A percentile compares a stretch with the other conserved stretches of the same genome.
These are phyloP conservation scores for Ascomycota sp. DNA, from an alignment of 2,329 filamentous ascomycete species.

Conservation along the genomic window DNA sequence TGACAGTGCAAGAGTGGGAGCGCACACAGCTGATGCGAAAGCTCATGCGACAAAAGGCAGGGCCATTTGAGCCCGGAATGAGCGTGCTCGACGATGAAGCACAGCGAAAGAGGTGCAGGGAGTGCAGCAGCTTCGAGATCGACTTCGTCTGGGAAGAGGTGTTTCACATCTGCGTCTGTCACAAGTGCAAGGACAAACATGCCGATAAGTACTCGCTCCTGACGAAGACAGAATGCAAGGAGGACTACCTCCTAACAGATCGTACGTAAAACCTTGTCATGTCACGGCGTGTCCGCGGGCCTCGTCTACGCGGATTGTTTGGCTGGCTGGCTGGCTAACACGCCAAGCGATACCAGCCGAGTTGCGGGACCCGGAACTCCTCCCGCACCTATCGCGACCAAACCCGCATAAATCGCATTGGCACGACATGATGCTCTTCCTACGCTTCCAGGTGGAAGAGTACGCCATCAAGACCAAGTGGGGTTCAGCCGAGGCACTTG, in stretches of 20 bases:
- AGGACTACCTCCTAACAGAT: constrained; percentile 90
- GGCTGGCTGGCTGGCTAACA: neutral
- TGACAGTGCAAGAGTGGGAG: constrained; percentile 89
- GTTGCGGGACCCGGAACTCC: constrained; percentile 66
- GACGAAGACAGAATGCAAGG: constrained; percentile 89
- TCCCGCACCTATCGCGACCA: constrained; percentile 72
- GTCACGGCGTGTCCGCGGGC: constrained; percentile 1
- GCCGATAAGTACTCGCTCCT: constrained; percentile 89
- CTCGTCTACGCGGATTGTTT: neutral
- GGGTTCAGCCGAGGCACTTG: constrained; percentile 69
- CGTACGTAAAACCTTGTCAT: constrained; percentile 29
- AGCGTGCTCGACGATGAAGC: constrained; percentile 46
- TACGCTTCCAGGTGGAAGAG: constrained; percentile 83
- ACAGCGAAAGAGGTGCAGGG: constrained; percentile 55
- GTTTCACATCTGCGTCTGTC: constrained; percentile 57
- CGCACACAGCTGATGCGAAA: constrained; percentile 53
- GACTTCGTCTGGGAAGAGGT: constrained; percentile 90
- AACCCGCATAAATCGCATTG: constrained; percentile 93
- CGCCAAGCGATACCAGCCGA: constrained; percentile 40
- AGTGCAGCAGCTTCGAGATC: constrained; percentile 70
- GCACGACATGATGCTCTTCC: constrained; percentile 97
- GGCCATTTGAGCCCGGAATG: constrained; percentile 78
- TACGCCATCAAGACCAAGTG: constrained; percentile 83
- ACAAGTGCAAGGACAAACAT: constrained; percentile 66
- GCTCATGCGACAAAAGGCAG: constrained; percentile 51